phyloP scores from a whole-genome alignment of 192 early-diverging fungal genomes.

The Coemansia sp. region DNA sequence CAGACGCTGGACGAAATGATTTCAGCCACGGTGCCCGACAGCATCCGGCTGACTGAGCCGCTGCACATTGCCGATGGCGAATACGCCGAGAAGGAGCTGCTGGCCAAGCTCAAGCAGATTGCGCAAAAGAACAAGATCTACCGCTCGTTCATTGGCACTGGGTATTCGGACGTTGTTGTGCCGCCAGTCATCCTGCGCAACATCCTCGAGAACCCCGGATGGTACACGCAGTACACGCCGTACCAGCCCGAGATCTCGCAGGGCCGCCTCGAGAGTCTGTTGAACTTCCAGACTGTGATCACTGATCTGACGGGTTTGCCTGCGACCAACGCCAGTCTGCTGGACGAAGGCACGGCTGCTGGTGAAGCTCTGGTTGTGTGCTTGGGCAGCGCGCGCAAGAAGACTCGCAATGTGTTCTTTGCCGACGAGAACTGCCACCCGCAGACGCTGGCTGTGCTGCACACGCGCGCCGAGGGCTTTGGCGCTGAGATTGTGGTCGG shows the following conservation, averaged over 20 bases:
- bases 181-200: constrained; percentile 96
- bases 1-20: constrained; percentile 79
- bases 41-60: constrained; percentile 69
- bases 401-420: constrained; percentile 85
- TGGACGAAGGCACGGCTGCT: constrained; percentile 99
- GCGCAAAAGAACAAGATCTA: constrained; percentile 89
- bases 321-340: constrained; percentile 94
- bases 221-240: constrained; percentile 99
- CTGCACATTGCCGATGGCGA: constrained; percentile 72
- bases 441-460: constrained; percentile 90
- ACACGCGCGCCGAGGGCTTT: constrained; percentile 93
- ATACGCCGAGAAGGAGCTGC: constrained; percentile 82
- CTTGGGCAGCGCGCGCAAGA: constrained; percentile 63
- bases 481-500: constrained; percentile 87
- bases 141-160: constrained; percentile 93
- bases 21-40: constrained; percentile 74
- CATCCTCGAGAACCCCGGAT: constrained; percentile 96
- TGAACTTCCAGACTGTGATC: constrained; percentile 99
- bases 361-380: constrained; percentile 97
- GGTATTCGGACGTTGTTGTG: constrained; percentile 87
- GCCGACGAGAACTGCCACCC: constrained; percentile 91
- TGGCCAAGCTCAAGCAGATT: constrained; percentile 78
- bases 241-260: constrained; percentile 99
- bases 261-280: constrained; percentile 92
- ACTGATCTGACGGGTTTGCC: constrained; percentile 92